Conservation (phyloP, 2,329 filamentous ascomycete species). For the Coniochaeta prunicola region DNA sequence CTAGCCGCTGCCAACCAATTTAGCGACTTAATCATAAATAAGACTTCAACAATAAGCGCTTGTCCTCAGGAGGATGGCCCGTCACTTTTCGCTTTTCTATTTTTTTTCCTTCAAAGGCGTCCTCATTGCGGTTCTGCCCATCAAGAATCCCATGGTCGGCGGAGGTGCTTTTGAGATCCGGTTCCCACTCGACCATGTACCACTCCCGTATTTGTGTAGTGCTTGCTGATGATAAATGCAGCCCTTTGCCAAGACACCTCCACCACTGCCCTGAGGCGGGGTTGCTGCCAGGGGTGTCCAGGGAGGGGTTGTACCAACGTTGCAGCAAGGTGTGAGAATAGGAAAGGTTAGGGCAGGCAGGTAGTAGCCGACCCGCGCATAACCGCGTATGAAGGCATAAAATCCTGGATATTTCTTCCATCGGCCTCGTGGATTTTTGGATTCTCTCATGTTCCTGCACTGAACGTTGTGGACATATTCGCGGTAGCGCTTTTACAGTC, state of each 20-base stretch:
- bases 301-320: neutral
- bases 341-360: neutral
- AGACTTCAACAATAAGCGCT: neutral
- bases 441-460: neutral
- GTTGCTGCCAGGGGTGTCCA: neutral
- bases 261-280: neutral
- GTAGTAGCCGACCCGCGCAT: neutral
- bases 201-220: neutral
- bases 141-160: neutral
- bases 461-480: neutral
- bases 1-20: neutral
- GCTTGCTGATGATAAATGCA: neutral
- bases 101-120: too few relatives aligned
- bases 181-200: neutral
- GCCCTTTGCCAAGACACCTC: neutral
- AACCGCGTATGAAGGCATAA: neutral
- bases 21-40: neutral
- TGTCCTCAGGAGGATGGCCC: neutral
- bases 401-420: neutral
- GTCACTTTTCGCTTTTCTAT: neutral
- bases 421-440: neutral
- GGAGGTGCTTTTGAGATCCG: neutral
- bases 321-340: neutral
- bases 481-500: neutral
- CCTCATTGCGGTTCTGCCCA: neutral